Base-by-base conservation (phyloP, 805 yeast genomes). In the Diddensiella santjacobensis region DNA sequence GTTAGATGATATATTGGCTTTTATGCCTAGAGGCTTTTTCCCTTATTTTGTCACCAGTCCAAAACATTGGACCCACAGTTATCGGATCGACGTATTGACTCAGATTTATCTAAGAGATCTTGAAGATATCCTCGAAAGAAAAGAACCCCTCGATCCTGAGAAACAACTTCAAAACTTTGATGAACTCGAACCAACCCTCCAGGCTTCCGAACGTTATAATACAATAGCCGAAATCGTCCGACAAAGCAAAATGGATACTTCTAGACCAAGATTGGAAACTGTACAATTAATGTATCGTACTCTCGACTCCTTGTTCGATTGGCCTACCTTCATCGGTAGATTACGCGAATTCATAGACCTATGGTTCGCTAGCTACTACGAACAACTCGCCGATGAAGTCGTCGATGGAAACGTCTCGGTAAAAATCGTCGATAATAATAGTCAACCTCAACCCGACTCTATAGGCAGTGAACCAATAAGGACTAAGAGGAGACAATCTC, bases 21-120 rank as follows among this genome's bases (percentile, higher is more conserved):
- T 23, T 18, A 40, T 40, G 13, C 43, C 43, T 30, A 15, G n/a
- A 6, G 43, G 30, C 10, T 40, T 40, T 15, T 11, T 40, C 18
- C 22, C 22, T 11, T 8, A 11, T 15, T 8, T 22, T 22, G 18
- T 11, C n/a, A 6, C 43, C 17, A 19, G 13, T 17, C 33, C 18
- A 5, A n/a, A 33, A 15, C 43, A 40, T 23, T 40, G 43, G 43
- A 10, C 17, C 22, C 23, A 23, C 10, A 24, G 31, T 5, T 40
- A 40, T 22, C 22, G 18, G 15, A 11, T 40, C 5, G 43, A 40
- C 10, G 33, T 40, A 4, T 6, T 24, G 15, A 40, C 43, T 17
- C 22, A 19, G 43, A 22, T 40, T 4, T 40, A 19, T 17, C 19
- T 23, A 40, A 8, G 38, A 8, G 38, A 35, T n/a, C 18, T 35